Base-by-base conservation (phyloP, 306 rosid species). In the Sindora glabra region DNA sequence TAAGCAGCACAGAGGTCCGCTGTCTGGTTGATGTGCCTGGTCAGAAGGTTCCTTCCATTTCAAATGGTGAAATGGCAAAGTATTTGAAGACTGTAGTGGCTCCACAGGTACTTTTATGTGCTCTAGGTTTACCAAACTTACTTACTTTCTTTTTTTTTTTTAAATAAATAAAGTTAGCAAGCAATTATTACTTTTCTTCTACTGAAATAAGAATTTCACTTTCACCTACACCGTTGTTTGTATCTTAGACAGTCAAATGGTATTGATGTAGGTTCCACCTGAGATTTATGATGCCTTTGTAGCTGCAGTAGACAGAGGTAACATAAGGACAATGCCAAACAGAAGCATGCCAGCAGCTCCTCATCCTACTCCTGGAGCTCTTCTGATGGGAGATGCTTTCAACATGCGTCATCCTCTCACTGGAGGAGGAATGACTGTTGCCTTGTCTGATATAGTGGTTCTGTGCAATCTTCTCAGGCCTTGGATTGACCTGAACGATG, bases 281-380 rank as follows among this genome's bases (percentile, higher is more conserved):
- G 84, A 87, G 75, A 67, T 91, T 60, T 64, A 75, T 39, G 89
- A 77, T 33, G 68, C 95, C 30, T 91, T 91, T 75, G 33, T 87
- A 48, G 92, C 95, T 25, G 96, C 97, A 8, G 83, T 87, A 22
- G 84, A 85, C 59, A 83, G 81, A 59, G 95, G 96, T 65, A 79
- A 76, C 73, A 74, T 87, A 34, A 75, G 95, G 80, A 91, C 96
- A 70, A 91, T 91, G 97, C 95, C 97, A 42, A 91, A 87, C 68
- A 77, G 97, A 81, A 87, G 95, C 87, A 87, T 91, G 96, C 96
- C 96, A 12, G 97, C 97, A 2, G 84, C 81, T 70, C 96, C 97
- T 61, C 60, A 79, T 56, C 92, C 96, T 46, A 87, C 97, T 22
- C 96, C 95, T 1, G 97, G 97, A 66, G 97, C 97, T 47, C 71